phyloP scores from a whole-genome alignment of 345 rosid genomes.

The Aquilaria yunnanensis region DNA sequence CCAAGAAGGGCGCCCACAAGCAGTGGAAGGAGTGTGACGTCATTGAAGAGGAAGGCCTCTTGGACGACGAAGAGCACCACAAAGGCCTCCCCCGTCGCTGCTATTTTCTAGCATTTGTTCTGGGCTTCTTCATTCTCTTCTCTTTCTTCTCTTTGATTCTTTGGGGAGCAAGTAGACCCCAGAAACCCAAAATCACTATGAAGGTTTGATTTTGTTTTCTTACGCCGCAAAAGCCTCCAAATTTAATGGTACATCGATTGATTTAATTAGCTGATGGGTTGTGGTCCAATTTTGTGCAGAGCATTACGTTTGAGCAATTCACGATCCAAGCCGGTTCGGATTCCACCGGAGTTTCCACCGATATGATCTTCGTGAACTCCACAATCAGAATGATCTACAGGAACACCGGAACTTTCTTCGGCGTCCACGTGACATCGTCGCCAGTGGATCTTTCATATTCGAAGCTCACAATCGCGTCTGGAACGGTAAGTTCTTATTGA shows the following conservation, averaged over 20 bases:
- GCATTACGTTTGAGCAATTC: constrained; percentile 65
- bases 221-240: neutral
- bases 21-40: constrained; percentile 69
- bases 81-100: constrained; percentile 78
- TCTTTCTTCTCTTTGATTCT: constrained; percentile 77
- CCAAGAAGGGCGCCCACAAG: constrained; percentile 43
- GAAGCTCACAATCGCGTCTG: constrained; percentile 65
- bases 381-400: constrained; percentile 67
- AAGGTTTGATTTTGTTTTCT: constrained; percentile 33
- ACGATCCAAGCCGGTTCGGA: constrained; percentile 94
- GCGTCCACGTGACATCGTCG: constrained; percentile 78
- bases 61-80: constrained; percentile 66
- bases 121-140: constrained; percentile 84
- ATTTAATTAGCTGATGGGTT: neutral
- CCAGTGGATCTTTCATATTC: constrained; percentile 67
- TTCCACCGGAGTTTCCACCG: constrained; percentile 79
- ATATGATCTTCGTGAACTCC: constrained; percentile 80
- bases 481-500: constrained; percentile 46
- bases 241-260: neutral
- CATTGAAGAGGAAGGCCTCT: constrained; percentile 95
- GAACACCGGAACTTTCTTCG: constrained; percentile 91
- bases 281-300: constrained; percentile 31
- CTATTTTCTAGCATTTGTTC: constrained; percentile 64
- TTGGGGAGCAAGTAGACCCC: constrained; percentile 82
- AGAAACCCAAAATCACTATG: constrained; percentile 81